Evolutionary conservation across 371 early-diverging fungal species (phyloP), one percentile per base, ranked within the genome.

Genomic region (Apophysomyces variabilis): DNA sequence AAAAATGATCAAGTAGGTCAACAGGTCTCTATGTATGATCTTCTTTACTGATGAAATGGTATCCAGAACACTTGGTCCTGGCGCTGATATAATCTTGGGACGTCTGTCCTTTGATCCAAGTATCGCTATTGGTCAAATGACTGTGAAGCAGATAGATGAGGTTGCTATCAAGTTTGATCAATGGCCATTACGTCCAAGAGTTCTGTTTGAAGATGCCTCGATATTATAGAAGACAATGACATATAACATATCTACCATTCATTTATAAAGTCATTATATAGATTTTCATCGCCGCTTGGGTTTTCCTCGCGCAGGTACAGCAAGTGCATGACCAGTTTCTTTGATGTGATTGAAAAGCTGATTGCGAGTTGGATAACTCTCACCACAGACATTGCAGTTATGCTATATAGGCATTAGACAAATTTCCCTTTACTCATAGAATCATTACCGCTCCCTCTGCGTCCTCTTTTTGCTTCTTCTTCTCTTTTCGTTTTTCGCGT

Each of bases 341-440:
- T 89, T 87, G 58, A 93, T 87, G 67, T 94, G 95, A 0, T 74
- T 71, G 76, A 93, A 94, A 5, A 94, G 72, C 66, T 88, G 85
- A 65, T 88, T 92, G 58, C 91, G 81, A 9, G 89, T 82, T 11
- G 79, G 61, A 76, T 89, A 93, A 38, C 66, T 73, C 7, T 72
- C 78, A 0, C 68, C 64, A 71, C 95, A 94, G 0, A 90, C 88
- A 61, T 89, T 89, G 73, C 95, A 94, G 13, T 58, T 66, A 39
- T 75, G 67, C 66, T 72, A 62, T 46, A 58, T 13, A 18, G 57
- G 35, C 14, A 57, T 35, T 6, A 13, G 37, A 12, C 43, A 57
- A 44, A 45, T 56, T 56, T 44, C 18, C 57, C 59, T 60, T 67
- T 59, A 58, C 46, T 36, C 0, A 3, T 38, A 13, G 6, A 60